These are phyloP conservation scores for Trypanosoma congolense DNA, from an alignment of 208 protist species.

Conservation along the genomic window DNA sequence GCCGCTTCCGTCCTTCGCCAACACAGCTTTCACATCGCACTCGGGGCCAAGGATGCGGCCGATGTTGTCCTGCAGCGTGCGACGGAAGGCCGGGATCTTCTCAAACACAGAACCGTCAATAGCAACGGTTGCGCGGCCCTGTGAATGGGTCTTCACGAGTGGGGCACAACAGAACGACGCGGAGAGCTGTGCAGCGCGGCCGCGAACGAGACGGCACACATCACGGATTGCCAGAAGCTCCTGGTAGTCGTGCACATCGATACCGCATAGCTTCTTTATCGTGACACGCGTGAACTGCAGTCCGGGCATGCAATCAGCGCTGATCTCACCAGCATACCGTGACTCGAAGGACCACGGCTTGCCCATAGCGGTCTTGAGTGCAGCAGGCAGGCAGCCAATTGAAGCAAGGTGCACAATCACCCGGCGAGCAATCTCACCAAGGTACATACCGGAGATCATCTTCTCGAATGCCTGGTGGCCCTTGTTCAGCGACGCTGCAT, in stretches of 20 bases:
- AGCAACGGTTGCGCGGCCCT: slow-evolving; percentile 61
- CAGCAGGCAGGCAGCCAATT: slow-evolving; percentile 46
- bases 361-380: slow-evolving; percentile 29
- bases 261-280: slow-evolving; percentile 38
- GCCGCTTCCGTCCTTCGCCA: slow-evolving; percentile 85
- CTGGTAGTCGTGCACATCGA: slow-evolving; percentile 34
- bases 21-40: slow-evolving; percentile 46
- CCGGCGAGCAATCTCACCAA: slow-evolving; percentile 77
- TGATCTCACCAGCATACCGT: slow-evolving; percentile 48
- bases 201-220: slow-evolving; percentile 68
- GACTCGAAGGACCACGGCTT: slow-evolving; percentile 58
- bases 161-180: slow-evolving; percentile 67
- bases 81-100: slow-evolving; percentile 83
- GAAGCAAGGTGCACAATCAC: slow-evolving; percentile 49
- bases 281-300: slow-evolving; percentile 59
- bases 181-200: slow-evolving; percentile 65
- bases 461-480: slow-evolving; percentile 82
- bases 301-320: slow-evolving; percentile 63
- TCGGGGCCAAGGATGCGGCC: slow-evolving; percentile 54
- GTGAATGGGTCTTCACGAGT: slow-evolving; percentile 62
- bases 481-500: slow-evolving; percentile 55
- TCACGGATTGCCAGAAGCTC: slow-evolving; percentile 59
- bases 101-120: slow-evolving; percentile 88
- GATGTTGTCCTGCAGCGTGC: slow-evolving; percentile 69
- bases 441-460: slow-evolving; percentile 89